These are phyloP conservation scores for Uronychia binucleata DNA, from an alignment of 73 alveolate genomes.

Conservation along the genomic window DNA sequence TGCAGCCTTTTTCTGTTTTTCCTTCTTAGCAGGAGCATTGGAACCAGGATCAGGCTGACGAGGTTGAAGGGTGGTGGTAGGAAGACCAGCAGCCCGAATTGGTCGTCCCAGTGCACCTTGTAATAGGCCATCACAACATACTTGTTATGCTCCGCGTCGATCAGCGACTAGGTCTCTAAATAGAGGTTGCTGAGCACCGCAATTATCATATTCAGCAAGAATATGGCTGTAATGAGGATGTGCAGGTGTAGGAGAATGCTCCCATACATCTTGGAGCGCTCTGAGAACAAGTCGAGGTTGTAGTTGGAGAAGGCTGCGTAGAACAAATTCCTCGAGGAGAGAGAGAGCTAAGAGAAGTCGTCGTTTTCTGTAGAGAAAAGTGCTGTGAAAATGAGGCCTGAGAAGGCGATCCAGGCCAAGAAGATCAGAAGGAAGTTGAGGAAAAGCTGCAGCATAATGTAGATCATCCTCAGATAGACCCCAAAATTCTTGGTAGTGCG, in stretches of 20 bases:
- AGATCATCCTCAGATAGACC: constrained; percentile 26
- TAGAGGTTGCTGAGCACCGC: constrained; percentile 23
- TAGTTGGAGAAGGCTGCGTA: constrained; percentile 21
- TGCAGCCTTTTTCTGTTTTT: not conserved
- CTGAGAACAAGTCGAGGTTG: not conserved
- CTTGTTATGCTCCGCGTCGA: constrained; percentile 48
- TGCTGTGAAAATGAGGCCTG: constrained; percentile 6
- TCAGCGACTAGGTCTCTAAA: not conserved
- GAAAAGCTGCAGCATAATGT: not conserved
- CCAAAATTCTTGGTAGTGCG: constrained; percentile 16
- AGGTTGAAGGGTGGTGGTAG: constrained; percentile 43
- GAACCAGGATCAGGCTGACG: not conserved
- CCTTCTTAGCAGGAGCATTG: not conserved
- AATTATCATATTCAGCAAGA: constrained; percentile 43
- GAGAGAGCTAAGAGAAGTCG: constrained; percentile 4
- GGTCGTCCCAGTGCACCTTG: constrained; percentile 19
- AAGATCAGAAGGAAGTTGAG: constrained; percentile 8
- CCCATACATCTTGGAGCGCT: constrained; percentile 22
- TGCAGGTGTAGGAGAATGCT: constrained; percentile 5
- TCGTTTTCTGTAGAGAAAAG: constrained; percentile 17
- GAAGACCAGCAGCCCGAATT: constrained; percentile 39
- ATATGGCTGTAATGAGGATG: constrained; percentile 4
- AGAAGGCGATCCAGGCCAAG: constrained; percentile 11
- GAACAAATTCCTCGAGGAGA: not conserved
- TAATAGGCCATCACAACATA: constrained; percentile 8